phyloP scores from a whole-genome alignment of 352 stramenopile species.

The Pelagophyceae sp. region DNA sequence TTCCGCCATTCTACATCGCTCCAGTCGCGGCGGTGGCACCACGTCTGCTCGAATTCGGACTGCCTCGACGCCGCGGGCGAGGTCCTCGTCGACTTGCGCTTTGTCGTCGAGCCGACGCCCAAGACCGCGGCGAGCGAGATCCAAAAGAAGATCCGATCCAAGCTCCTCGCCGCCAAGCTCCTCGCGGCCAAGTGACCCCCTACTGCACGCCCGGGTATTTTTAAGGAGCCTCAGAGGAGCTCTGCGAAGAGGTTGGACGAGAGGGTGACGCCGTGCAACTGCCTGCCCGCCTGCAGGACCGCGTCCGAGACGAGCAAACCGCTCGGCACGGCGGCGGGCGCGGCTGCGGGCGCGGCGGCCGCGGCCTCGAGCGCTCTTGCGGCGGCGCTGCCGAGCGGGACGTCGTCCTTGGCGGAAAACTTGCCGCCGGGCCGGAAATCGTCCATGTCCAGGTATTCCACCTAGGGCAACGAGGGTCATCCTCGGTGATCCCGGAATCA shows the following conservation, averaged over 20 bases:
- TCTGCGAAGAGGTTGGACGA: not conserved
- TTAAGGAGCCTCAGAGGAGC: not conserved
- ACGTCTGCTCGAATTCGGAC: not conserved
- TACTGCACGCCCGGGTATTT: not conserved
- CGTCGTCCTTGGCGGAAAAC: not conserved
- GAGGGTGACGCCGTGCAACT: not conserved
- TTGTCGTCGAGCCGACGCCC: too few relatives aligned
- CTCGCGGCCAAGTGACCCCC: not conserved
- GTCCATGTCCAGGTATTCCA: slow-evolving; percentile 45
- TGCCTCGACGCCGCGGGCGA: not conserved
- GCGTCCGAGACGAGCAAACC: too few relatives aligned
- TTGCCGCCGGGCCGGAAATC: slow-evolving; percentile 30
- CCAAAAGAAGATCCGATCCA: not conserved
- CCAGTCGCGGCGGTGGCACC: too few relatives aligned
- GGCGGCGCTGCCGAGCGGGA: not conserved
- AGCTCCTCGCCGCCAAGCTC: not conserved
- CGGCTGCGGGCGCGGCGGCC: not conserved
- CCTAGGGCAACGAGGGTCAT: too few relatives aligned
- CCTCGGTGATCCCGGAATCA: slow-evolving; percentile 13
- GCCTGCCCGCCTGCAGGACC: not conserved
- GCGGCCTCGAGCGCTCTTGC: not conserved
- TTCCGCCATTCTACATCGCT: too few relatives aligned
- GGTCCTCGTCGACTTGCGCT: not conserved
- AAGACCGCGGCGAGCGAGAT: too few relatives aligned
- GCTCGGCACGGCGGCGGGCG: not conserved